Conservation (phyloP, 306 rosid species). For the Glycine tomentella region DNA sequence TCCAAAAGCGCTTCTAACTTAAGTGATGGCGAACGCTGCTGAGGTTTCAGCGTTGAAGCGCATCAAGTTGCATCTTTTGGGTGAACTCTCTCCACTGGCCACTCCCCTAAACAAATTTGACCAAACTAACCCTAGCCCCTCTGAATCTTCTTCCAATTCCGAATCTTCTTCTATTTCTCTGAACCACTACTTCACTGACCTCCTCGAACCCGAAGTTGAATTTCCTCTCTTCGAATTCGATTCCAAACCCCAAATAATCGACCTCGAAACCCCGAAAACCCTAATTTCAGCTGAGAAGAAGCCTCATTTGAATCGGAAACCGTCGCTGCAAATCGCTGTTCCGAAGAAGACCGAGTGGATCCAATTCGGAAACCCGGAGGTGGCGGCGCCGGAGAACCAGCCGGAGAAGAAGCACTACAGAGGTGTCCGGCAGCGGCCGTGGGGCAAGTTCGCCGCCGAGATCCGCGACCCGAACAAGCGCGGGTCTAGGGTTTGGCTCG, state of each 20-base stretch:
- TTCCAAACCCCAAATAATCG: slow-evolving; percentile 50
- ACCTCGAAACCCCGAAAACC: slow-evolving; percentile 43
- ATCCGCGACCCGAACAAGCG: slow-evolving; percentile 82
- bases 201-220: slow-evolving; percentile 29
- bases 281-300: background rate
- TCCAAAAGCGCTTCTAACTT: background rate
- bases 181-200: slow-evolving; percentile 40
- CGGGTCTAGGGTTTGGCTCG: slow-evolving; percentile 87
- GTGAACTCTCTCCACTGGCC: slow-evolving; percentile 65
- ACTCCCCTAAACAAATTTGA: slow-evolving; percentile 3
- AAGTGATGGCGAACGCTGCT: slow-evolving; percentile 53
- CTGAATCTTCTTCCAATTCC: slow-evolving; percentile 46
- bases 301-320: slow-evolving; percentile 53
- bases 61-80: slow-evolving; percentile 75
- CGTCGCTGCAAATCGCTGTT: slow-evolving; percentile 62
- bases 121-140: slow-evolving; percentile 1
- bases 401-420: slow-evolving; percentile 62
- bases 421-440: slow-evolving; percentile 81
- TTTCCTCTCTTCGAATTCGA: slow-evolving; percentile 52
- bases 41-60: slow-evolving; percentile 59
- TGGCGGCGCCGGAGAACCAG: background rate
- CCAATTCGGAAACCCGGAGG: slow-evolving; percentile 50
- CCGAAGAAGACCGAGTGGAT: slow-evolving; percentile 79
- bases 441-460: slow-evolving; percentile 95
- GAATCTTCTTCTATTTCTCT: slow-evolving; percentile 34